These are phyloP conservation scores for Emmonsiellopsis sp. DNA, from an alignment of 2,329 filamentous ascomycete species.

Conservation along the genomic window DNA sequence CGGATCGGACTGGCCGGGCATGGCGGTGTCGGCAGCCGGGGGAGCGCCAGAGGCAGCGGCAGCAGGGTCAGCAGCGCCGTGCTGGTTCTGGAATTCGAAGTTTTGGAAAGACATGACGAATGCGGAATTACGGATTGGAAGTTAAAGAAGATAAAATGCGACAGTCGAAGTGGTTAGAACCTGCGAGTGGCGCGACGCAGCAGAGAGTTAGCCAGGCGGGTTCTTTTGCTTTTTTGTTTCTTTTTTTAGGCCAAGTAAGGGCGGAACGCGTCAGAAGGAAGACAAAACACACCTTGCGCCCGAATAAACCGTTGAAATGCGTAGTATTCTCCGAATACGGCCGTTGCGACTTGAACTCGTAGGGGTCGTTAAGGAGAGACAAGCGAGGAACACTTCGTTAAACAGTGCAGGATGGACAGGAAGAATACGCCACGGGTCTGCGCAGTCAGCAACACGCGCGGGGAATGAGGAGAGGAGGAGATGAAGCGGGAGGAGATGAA, in stretches of 20 bases:
- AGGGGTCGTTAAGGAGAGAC: constrained; percentile 32
- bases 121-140: constrained; percentile 2
- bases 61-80: constrained; percentile 45
- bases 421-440: constrained; percentile 9
- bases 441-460: constrained; percentile 1
- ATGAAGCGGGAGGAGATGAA: constrained; percentile 11
- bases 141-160: constrained; percentile 1
- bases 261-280: background rate
- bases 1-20: constrained; percentile 49
- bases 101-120: constrained; percentile 56
- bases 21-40: constrained; percentile 43
- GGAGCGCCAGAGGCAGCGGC: constrained; percentile 37
- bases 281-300: constrained; percentile 4
- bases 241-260: background rate
- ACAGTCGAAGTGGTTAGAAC: constrained; percentile 3
- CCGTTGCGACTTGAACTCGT: constrained; percentile 28
- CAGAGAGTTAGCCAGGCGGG: background rate
- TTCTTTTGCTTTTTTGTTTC: background rate
- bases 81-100: constrained; percentile 56
- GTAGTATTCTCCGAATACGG: constrained; percentile 20
- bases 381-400: constrained; percentile 18
- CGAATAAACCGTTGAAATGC: constrained; percentile 5
- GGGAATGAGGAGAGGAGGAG: constrained; percentile 10
- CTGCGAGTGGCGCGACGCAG: background rate
- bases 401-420: constrained; percentile 13